Base-by-base conservation (phyloP, 2,329 filamentous ascomycete genomes). In the Hypoxylon sp. region DNA sequence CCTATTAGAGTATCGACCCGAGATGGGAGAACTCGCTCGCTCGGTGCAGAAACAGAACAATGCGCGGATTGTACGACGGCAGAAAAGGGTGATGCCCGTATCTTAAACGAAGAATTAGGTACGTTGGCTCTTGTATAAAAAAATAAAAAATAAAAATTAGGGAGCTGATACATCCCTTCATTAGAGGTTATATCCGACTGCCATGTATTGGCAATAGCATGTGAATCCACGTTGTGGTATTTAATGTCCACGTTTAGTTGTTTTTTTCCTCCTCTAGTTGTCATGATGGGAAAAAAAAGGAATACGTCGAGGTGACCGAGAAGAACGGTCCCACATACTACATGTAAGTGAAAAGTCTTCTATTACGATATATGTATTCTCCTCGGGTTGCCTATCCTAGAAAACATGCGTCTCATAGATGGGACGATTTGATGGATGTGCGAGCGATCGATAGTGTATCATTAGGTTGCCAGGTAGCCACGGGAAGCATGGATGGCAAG, bases 1-100 rank as follows among this genome's bases (percentile, higher is more conserved):
- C 63, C 48, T 63, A 29, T 48, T 59, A 55, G 19, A 61, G 57
- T 53, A 61, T 66, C 29, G 44, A 51, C 31, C 47, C 62, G 48
- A 68, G 63, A 66, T 50, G 58, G 44, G 54, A 55, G 42, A 63
- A 65, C 24, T 17, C 24, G 37, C 24, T 17, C 24, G 37, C 47
- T 31, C 53, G 54, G 48, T 13, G 13, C 17, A 48, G 11, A 47
- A 46, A 37, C 57, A n/a, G 19, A 39, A 54, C 22, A 59, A 26
- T 14, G 54, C 39, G 55, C 33, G 51, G 46, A 56, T 52, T 62
- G 61, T 60, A 60, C 50, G 22, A 47, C 37, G 14, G 39, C 33
- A 35, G n/a, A 35, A 44, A 19, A 48, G 55, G 24, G 47, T 39
- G 52, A 66, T 54, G 44, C 44, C 48, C 46, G 29, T 50, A 63